Conservation (phyloP, 306 rosid species). For the Glycyrrhiza uralensis region DNA sequence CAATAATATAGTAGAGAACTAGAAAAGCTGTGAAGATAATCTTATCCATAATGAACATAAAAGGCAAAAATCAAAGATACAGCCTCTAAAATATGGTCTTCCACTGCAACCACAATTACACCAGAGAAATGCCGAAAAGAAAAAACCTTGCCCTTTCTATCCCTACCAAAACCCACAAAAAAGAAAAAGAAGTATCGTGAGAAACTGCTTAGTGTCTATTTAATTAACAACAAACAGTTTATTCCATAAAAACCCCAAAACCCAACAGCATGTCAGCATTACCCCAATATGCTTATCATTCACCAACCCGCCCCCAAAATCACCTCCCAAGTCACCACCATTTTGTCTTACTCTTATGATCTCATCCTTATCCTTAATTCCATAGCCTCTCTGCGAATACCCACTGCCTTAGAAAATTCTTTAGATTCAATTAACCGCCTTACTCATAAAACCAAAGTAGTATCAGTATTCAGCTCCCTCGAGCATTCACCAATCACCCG, state of each 20-base stretch:
- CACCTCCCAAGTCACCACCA: neutral
- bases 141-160: neutral
- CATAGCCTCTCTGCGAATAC: too few relatives aligned
- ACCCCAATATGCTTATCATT: neutral
- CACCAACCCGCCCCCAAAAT: neutral
- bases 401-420: neutral
- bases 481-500: neutral
- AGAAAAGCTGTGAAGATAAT: neutral
- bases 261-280: slow-evolving; percentile 11
- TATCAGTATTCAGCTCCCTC: neutral
- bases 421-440: slow-evolving; percentile 2
- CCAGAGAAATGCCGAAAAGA: neutral
- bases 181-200: neutral
- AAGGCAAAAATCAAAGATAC: neutral
- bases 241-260: neutral
- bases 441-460: neutral
- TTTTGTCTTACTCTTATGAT: neutral
- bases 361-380: neutral
- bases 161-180: neutral
- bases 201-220: neutral
- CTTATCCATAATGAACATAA: neutral
- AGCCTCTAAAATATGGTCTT: neutral
- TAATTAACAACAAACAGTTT: neutral
- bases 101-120: neutral
- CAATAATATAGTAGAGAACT: neutral